Evolutionary conservation across 2,329 filamentous ascomycete genomes (phyloP).

Genomic region (Pseudogymnoascus sp.): DNA sequence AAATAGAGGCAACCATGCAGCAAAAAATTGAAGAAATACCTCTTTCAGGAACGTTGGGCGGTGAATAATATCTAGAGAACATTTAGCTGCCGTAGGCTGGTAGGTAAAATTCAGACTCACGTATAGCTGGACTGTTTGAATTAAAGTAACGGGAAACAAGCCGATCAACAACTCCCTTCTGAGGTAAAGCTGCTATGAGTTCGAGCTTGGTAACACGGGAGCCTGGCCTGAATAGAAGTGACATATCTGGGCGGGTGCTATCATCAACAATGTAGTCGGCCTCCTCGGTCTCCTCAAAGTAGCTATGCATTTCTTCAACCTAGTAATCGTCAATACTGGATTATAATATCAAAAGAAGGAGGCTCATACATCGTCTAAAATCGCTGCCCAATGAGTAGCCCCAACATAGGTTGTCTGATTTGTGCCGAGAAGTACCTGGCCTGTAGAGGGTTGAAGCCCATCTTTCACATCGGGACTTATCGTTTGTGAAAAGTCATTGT

Average conservation of each 20-base stretch:
- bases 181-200: conserved; percentile 43
- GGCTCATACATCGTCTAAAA: conserved; percentile 49
- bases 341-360: not conserved
- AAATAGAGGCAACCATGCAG: conserved; percentile 11
- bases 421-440: conserved; percentile 39
- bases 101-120: conserved; percentile 30
- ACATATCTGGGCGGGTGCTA: conserved; percentile 29
- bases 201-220: conserved; percentile 38
- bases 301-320: conserved; percentile 54
- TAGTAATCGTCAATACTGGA: conserved; percentile 23
- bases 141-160: conserved; percentile 49
- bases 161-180: conserved; percentile 41
- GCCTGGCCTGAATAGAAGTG: conserved; percentile 34
- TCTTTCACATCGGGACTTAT: conserved; percentile 17
- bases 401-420: conserved; percentile 47
- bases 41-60: conserved; percentile 44
- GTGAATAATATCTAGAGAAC: conserved; percentile 43
- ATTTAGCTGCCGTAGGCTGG: conserved; percentile 11
- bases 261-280: conserved; percentile 24
- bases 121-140: conserved; percentile 45
- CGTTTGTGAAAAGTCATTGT: conserved; percentile 1
- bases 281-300: conserved; percentile 40
- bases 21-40: conserved; percentile 25
- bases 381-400: conserved; percentile 54
- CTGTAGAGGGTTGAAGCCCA: conserved; percentile 19